phyloP scores from a whole-genome alignment of 257 asterid genomes.

The Striga asiatica region DNA sequence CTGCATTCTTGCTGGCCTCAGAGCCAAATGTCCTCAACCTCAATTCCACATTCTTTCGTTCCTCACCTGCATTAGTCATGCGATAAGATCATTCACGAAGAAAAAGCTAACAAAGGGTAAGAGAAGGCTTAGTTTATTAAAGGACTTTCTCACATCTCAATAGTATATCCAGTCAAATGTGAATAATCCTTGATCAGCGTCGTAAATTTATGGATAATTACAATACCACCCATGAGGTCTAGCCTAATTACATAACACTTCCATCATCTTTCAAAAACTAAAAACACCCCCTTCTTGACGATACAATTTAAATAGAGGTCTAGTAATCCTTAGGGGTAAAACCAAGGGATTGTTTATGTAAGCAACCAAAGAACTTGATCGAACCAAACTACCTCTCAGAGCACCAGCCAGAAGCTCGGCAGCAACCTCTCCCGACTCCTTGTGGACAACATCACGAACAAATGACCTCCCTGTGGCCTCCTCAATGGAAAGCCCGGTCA shows the following conservation, averaged over 20 bases:
- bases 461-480: slow-evolving; percentile 47
- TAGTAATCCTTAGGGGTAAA: no score
- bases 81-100: background rate
- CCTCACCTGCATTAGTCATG: slow-evolving; percentile 30
- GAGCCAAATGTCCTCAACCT: slow-evolving; percentile 29
- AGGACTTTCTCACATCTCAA: background rate
- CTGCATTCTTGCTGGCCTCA: background rate
- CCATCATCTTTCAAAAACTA: background rate
- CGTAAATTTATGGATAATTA: no score
- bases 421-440: slow-evolving; percentile 37
- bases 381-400: background rate
- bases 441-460: slow-evolving; percentile 45
- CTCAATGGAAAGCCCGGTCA: slow-evolving; percentile 49
- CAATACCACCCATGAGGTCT: no score
- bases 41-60: slow-evolving; percentile 54
- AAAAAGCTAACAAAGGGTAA: no score
- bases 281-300: background rate
- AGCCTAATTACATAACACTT: background rate
- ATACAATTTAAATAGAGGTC: no score
- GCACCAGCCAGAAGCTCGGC: slow-evolving; percentile 16
- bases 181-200: background rate
- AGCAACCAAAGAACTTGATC: background rate
- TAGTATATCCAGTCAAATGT: background rate
- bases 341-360: background rate
- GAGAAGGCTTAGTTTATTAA: background rate